Conservation (phyloP, 768 basidiomycete genomes). For the Mycena crocata region DNA sequence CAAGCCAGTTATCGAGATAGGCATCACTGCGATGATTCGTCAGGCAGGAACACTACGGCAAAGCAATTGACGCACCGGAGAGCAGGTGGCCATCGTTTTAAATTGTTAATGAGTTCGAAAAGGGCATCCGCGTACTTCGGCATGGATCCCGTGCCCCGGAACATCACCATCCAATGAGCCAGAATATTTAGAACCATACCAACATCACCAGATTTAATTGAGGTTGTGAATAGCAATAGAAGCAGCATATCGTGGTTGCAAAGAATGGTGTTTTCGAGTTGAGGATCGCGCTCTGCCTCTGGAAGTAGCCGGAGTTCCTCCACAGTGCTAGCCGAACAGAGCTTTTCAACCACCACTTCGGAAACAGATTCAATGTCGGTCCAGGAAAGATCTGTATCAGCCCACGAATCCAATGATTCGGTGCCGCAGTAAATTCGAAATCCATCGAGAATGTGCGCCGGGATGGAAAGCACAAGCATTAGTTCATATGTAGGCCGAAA, state of each 20-base stretch:
- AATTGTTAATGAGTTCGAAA: constrained; percentile 9
- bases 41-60: background rate
- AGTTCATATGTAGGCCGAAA: constrained; percentile 24
- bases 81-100: constrained; percentile 9
- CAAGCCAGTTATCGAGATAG: background rate
- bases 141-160: constrained; percentile 27
- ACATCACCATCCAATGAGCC: constrained; percentile 30
- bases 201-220: constrained; percentile 31
- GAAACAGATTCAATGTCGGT: background rate
- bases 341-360: background rate
- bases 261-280: constrained; percentile 27
- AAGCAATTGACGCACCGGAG: background rate
- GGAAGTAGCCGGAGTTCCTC: constrained; percentile 2
- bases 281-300: constrained; percentile 9
- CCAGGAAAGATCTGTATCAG: background rate
- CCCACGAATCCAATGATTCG: constrained; percentile 9
- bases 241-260: constrained; percentile 32
- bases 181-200: constrained; percentile 28
- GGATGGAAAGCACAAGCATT: constrained; percentile 17
- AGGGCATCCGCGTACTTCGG: constrained; percentile 32
- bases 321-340: constrained; percentile 18
- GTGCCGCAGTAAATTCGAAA: constrained; percentile 22
- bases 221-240: constrained; percentile 17
- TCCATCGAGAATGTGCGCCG: constrained; percentile 23
- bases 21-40: background rate